Evolutionary conservation across 1,284 basidiomycete species (phyloP).

Genomic region (Sanghuangporus baumii): DNA sequence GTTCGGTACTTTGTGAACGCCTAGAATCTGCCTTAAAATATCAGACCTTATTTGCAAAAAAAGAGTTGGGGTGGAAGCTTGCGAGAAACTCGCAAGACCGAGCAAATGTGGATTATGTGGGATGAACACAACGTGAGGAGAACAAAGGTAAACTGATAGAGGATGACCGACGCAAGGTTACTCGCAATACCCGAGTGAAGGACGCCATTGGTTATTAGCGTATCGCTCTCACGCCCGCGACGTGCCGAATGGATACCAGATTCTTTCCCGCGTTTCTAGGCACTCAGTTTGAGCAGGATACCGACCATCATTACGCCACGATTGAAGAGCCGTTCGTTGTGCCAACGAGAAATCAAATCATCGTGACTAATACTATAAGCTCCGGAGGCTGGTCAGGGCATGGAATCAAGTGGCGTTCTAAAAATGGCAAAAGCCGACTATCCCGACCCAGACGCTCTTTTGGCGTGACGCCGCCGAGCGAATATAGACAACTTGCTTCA

Average conservation of each 20-base stretch:
- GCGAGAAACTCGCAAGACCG: too few species aligned
- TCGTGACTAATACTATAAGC: slow-evolving; percentile 23
- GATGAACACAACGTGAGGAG: too few species aligned
- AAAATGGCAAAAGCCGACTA: background rate
- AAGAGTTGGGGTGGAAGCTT: too few species aligned
- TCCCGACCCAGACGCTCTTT: background rate
- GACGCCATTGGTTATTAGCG: background rate
- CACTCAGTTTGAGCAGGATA: background rate
- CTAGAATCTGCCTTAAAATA: background rate
- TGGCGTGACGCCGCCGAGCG: background rate
- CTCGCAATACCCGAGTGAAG: background rate
- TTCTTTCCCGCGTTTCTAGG: background rate
- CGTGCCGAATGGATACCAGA: background rate
- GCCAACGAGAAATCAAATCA: background rate
- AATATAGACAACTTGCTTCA: background rate
- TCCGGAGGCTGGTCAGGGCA: background rate
- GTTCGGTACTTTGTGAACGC: background rate
- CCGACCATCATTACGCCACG: background rate
- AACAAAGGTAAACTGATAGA: background rate
- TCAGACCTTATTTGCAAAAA: too few species aligned
- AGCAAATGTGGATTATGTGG: too few species aligned
- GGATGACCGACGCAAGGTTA: background rate
- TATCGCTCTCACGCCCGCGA: background rate
- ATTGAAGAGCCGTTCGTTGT: background rate
- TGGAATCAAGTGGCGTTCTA: background rate